Evolutionary conservation across 768 basidiomycete genomes (phyloP), one percentile per base, ranked within the genome.

Genomic region (Tricholomella constricta): DNA sequence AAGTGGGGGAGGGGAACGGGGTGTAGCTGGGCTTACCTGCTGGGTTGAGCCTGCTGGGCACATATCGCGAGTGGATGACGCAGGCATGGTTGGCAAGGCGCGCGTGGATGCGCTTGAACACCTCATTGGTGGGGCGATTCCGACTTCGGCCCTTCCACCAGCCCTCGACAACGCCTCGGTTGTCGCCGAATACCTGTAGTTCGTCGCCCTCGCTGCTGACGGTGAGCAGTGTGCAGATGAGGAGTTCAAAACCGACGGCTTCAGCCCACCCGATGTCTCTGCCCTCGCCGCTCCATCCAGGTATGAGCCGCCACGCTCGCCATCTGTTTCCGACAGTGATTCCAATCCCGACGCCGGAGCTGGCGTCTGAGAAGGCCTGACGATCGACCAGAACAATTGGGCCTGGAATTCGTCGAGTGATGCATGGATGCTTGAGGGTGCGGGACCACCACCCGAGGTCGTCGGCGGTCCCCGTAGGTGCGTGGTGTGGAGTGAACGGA

Each of bases 181-280:
- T 78, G 64, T 78, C 74, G 0, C 75, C 65, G 43, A 61, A 69
- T 12, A 72, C 50, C 22, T 58, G 60, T 67, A 51, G 37, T 65
- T 10, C 32, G 11, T 15, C 8, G n/a, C n/a, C n/a, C 4, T 4
- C 14, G 20, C 40, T n/a, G 7, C n/a, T 27, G 6, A 12, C n/a
- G n/a, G n/a, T n/a, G 8, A 61, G 19, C 35, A 72, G 26, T 6
- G 63, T 40, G 1, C 7, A 37, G 22, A 71, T 52, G 22, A 78
- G 68, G 14, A 77, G 54, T 29, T 74, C 64, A 46, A 81, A 73
- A 0, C 70, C 72, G 2, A 77, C 52, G 0, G 72, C 73, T 50
- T 82, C 74, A 0, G 78, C 78, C 77, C 78, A 82, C 0, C 63
- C 60, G 46, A 80, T 81, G 55, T 78, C 73, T 3, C 65, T 41